Percentiles rank a stretch among this genome's conserved stretches.
Conservation (phyloP, 2,329 filamentous ascomycete genomes). For the Talaromyces atroroseus region DNA sequence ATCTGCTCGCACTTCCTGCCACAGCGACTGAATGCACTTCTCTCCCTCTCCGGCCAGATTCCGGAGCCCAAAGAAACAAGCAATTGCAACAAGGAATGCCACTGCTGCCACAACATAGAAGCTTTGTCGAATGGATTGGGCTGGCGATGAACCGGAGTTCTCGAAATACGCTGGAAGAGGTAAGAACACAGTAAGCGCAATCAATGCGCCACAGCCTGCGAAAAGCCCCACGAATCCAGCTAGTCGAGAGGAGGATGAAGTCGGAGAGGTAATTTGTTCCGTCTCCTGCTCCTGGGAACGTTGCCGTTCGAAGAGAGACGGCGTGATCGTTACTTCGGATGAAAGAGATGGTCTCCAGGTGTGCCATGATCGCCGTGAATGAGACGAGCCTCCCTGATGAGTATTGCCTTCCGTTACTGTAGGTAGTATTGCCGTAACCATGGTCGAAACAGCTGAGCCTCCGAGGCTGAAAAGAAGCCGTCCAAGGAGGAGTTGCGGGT, state of each 20-base stretch:
- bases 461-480: conserved; percentile 84
- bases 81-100: conserved; percentile 64
- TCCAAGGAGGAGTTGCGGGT: conserved; percentile 79
- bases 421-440: conserved; percentile 94
- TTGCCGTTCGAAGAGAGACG: conserved; percentile 37
- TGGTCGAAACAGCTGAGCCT: conserved; percentile 89
- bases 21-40: conserved; percentile 63
- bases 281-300: conserved; percentile 10
- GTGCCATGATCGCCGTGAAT: conserved; percentile 10
- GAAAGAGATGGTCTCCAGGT: conserved; percentile 48
- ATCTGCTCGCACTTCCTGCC: conserved; percentile 8
- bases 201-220: conserved; percentile 83
- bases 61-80: conserved; percentile 73
- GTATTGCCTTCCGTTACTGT: conserved; percentile 49
- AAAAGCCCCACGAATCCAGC: conserved; percentile 89
- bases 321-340: conserved; percentile 57
- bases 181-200: conserved; percentile 76
- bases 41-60: conserved; percentile 64
- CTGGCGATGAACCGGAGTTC: conserved; percentile 64
- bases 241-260: conserved; percentile 55
- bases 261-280: conserved; percentile 10
- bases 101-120: conserved; percentile 81
- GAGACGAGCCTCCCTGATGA: conserved; percentile 17
- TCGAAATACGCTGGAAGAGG: conserved; percentile 80
- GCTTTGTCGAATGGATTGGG: conserved; percentile 69